Base-by-base conservation (phyloP, 2,329 filamentous ascomycete species). In the Aspergillus sojae region DNA sequence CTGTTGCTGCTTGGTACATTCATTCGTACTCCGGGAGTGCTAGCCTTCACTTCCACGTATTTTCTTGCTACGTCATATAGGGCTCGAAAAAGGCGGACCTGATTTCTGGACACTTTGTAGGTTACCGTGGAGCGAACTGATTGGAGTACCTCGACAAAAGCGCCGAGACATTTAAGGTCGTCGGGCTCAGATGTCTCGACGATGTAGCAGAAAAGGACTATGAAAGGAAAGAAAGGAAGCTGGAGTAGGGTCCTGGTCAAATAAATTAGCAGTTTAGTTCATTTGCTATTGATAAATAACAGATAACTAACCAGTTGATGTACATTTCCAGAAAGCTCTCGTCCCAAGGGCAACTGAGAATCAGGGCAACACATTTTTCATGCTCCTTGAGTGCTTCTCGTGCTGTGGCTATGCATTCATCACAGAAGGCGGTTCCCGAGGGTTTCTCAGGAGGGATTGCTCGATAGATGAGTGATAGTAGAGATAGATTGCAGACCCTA, bases 171-270 rank as follows among this genome's bases (percentile, higher is more conserved):
- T 19, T 45, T 53, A 16, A 68, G 60, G 39, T 68, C 65, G 6
- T 60, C 61, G 6, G 46, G 19, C 10, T 65, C 57, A 34, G 63
- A 62, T 3, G 63, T 66, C 39, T 67, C 63, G 16, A 68, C 57
- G 12, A 60, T 62, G 46, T 65, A 54, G 60, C 65, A 68, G 60
- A 68, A 62, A 3, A 67, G 57, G 32, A 68, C 43, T 11, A 65
- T 65, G 45, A 64, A 67, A 11, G 67, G 67, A 5, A 65, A 63
- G 12, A 68, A 68, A 1, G 67, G 67, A 6, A 57, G 39, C 34
- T 36, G 48, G 1, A 62, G 43, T 10, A 59, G 46, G 12, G 48
- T 59, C 32, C 53, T 53, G 1, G 21, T 52, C 19, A 46, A 34
- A 46, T 23, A 55, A 34, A 45, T 19, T 21, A 39, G 45, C 12